Base-by-base conservation (phyloP, 768 basidiomycete genomes). In the Tricholoma bakamatsutake region DNA sequence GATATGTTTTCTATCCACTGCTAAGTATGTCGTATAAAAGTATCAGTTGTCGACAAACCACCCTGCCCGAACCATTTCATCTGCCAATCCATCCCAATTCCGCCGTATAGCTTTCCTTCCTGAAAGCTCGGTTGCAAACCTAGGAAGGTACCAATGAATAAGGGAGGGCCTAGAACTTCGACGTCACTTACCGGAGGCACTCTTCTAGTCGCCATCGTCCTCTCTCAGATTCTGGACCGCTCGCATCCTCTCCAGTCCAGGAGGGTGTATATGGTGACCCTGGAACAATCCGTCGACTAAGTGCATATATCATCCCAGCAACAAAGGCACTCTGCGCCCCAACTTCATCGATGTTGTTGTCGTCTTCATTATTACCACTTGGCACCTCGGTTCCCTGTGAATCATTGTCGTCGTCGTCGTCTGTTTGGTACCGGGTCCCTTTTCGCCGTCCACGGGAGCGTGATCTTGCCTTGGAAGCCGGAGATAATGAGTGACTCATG, bases 251-350 rank as follows among this genome's bases (percentile, higher is more conserved):
- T 21, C 73, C 76, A 54, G 63, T 68, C 61, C 76, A 69, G 1
- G 76, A 76, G 24, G 85, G 88, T 8, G 83, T 84, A 67, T 88
- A 93, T n/a, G 88, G 91, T 8, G 80, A 69, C 0, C 91, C 89
- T 31, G 90, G 90, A 47, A 85, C 70, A 52, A 90, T 71, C 45
- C 82, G 76, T 61, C 89, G 73, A 54, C 85, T 90, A 60, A 93
- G 66, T 0, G 90, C 82, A 67, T 82, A 93, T 53, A 93, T 87
- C 89, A 93, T 92, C 7, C 90, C 91, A 0, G 87, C 85, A n/a
- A 90, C 80, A 61, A 91, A 91, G 3, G 89, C 90, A 55, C 88
- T 85, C 61, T 91, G 87, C 1, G 87, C 85, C 1, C 89, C 89
- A 9, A 85, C 80, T 60, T 91, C 89, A 63, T 90, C 90, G 7